Percentiles rank a stretch among this genome's conserved stretches.
Conservation (phyloP, 306 rosid species). For the Ormosia semicastrata region DNA sequence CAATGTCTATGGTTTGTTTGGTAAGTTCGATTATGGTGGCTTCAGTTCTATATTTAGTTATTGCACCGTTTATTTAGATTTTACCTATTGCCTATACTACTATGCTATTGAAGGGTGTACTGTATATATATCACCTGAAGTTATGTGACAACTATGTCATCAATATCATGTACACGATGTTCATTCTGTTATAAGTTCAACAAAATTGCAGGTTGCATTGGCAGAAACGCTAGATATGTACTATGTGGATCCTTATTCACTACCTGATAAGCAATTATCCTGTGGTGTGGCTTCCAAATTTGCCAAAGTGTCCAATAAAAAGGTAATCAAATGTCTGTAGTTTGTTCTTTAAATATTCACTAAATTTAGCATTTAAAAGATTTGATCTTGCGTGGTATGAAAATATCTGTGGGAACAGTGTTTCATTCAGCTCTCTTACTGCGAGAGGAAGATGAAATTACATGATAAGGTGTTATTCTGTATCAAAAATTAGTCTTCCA, state of each 20-base stretch:
- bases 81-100: slow-evolving; percentile 1
- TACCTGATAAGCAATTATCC: slow-evolving; percentile 65
- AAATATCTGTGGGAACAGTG: not conserved
- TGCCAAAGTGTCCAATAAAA: slow-evolving; percentile 51
- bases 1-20: slow-evolving; percentile 4
- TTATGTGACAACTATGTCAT: slow-evolving; percentile 8
- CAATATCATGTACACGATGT: slow-evolving; percentile 13
- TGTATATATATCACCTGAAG: not conserved
- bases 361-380: not conserved
- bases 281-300: slow-evolving; percentile 51
- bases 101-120: not conserved
- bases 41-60: not conserved
- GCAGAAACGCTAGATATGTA: slow-evolving; percentile 75
- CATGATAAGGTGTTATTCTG: not conserved
- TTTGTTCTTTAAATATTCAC: not conserved
- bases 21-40: not conserved
- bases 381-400: slow-evolving; percentile 8
- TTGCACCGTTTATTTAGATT: not conserved
- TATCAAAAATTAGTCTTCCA: not conserved
- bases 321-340: slow-evolving; percentile 43
- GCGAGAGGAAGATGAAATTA: slow-evolving; percentile 3
- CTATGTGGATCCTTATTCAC: slow-evolving; percentile 73
- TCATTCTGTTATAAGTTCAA: slow-evolving; percentile 5
- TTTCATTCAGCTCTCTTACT: slow-evolving; percentile 5
- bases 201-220: slow-evolving; percentile 69